Evolutionary conservation across 2,329 filamentous ascomycete genomes (phyloP).

Genomic region (Penicillium aurantiogriseum): DNA sequence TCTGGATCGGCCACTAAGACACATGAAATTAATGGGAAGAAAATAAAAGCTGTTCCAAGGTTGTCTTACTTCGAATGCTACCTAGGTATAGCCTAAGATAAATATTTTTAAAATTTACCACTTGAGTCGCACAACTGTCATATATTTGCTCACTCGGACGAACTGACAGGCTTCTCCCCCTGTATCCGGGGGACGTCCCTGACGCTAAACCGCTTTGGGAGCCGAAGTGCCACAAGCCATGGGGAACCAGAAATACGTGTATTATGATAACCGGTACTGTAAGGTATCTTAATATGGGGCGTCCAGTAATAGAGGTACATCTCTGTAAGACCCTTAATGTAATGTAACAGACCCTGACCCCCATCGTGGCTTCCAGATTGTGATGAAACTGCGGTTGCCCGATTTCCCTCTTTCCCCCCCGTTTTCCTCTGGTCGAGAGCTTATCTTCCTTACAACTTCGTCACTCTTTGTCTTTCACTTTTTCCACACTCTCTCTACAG

Average conservation of each 20-base stretch:
- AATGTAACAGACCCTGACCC: conserved; percentile 7
- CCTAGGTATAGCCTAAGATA: not conserved
- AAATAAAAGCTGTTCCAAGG: not conserved
- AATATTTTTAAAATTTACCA: not conserved
- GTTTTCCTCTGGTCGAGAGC: conserved; percentile 12
- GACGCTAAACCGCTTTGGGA: conserved; percentile 12
- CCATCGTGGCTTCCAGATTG: conserved; percentile 7
- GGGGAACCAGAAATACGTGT: conserved; percentile 4
- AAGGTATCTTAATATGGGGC: not conserved
- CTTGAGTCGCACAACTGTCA: not conserved
- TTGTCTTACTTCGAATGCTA: not conserved
- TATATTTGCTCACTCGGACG: not conserved
- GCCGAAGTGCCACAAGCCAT: conserved; percentile 4
- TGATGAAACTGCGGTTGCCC: conserved; percentile 13
- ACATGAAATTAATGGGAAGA: not conserved
- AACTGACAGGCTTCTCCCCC: not conserved
- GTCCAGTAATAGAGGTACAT: not conserved
- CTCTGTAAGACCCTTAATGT: not conserved
- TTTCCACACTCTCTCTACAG: conserved; percentile 11
- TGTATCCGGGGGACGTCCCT: conserved; percentile 10
- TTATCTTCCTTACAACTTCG: conserved; percentile 21
- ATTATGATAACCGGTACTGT: not conserved
- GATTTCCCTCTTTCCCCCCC: not conserved
- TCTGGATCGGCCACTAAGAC: conserved; percentile 1
- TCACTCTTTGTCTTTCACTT: conserved; percentile 27